A percentile compares a stretch with the other conserved stretches of the same genome.
Conservation (phyloP, 2,329 filamentous ascomycete species). For the Dactylellina parvicollis region DNA sequence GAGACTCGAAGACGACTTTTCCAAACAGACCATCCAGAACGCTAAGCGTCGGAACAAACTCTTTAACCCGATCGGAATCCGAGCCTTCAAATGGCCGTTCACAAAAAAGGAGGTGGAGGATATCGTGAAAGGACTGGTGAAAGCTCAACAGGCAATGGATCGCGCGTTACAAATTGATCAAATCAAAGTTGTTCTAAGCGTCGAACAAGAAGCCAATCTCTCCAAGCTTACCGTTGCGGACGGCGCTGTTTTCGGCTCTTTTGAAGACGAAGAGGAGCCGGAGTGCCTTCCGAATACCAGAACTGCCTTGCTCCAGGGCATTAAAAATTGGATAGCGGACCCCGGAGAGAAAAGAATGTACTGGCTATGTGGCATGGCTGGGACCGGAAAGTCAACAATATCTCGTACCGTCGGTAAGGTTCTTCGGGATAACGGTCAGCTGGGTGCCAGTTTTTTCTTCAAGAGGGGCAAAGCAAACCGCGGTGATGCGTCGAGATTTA, state of each 20-base stretch:
- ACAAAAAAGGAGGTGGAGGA: slow-evolving; percentile 13
- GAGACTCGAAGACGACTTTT: slow-evolving; percentile 6
- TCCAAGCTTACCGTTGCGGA: slow-evolving; percentile 19
- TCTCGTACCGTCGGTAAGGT: slow-evolving; percentile 60
- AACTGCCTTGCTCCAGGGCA: slow-evolving; percentile 54
- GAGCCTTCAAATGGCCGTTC: slow-evolving; percentile 29
- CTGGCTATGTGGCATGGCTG: slow-evolving; percentile 62
- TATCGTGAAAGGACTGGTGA: slow-evolving; percentile 2
- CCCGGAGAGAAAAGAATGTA: slow-evolving; percentile 24
- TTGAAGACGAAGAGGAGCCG: slow-evolving; percentile 54
- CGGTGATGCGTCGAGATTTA: slow-evolving; percentile 60
- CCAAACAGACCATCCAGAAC: neutral
- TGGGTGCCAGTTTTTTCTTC: slow-evolving; percentile 65
- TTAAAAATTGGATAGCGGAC: slow-evolving; percentile 40
- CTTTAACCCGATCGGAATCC: neutral
- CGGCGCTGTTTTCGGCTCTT: slow-evolving; percentile 56
- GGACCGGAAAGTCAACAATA: slow-evolving; percentile 61
- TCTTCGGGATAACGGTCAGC: slow-evolving; percentile 52
- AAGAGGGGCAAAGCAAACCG: slow-evolving; percentile 63
- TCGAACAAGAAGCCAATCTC: slow-evolving; percentile 18
- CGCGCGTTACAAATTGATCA: slow-evolving; percentile 26
- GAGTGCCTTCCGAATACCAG: slow-evolving; percentile 56
- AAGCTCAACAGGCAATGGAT: slow-evolving; percentile 2
- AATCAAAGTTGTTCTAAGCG: slow-evolving; percentile 16
- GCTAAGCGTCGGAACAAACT: slow-evolving; percentile 1